A percentile compares a stretch with the other conserved stretches of the same genome.
phyloP scores from a whole-genome alignment of 2,329 filamentous ascomycete species.

The Biscogniauxia marginata region DNA sequence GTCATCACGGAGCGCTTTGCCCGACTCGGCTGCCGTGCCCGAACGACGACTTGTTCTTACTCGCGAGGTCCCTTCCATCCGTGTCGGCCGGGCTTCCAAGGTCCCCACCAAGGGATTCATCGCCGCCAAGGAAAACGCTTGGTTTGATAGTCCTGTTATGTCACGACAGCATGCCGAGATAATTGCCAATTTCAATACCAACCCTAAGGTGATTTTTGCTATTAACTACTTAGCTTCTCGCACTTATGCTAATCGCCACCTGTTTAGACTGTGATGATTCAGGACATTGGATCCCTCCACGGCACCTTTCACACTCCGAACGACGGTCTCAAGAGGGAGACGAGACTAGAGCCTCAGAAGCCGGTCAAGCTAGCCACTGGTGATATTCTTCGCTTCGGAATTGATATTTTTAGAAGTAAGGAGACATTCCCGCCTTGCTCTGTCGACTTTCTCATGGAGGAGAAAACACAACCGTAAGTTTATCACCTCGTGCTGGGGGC shows the following conservation, averaged over 20 bases:
- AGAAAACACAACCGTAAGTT: constrained; percentile 23
- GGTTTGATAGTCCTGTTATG: constrained; percentile 71
- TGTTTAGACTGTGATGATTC: constrained; percentile 43
- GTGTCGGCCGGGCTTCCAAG: constrained; percentile 47
- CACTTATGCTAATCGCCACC: neutral
- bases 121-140: constrained; percentile 53
- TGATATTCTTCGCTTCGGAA: constrained; percentile 40
- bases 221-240: neutral
- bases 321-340: constrained; percentile 18
- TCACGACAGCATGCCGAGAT: constrained; percentile 65
- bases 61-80: constrained; percentile 19
- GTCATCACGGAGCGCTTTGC: constrained; percentile 1
- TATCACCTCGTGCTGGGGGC: neutral
- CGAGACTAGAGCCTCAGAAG: constrained; percentile 20
- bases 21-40: constrained; percentile 7
- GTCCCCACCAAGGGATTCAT: constrained; percentile 42
- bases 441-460: constrained; percentile 35
- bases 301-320: constrained; percentile 47
- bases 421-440: constrained; percentile 39
- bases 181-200: constrained; percentile 38
- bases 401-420: constrained; percentile 37
- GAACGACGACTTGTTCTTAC: constrained; percentile 33
- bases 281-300: constrained; percentile 51
- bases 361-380: constrained; percentile 30
- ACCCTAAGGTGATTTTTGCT: constrained; percentile 38